A percentile compares a stretch with the other conserved stretches of the same genome.
These are phyloP conservation scores for Tolypocladium album DNA, from an alignment of 2,329 filamentous ascomycete genomes.

Conservation along the genomic window DNA sequence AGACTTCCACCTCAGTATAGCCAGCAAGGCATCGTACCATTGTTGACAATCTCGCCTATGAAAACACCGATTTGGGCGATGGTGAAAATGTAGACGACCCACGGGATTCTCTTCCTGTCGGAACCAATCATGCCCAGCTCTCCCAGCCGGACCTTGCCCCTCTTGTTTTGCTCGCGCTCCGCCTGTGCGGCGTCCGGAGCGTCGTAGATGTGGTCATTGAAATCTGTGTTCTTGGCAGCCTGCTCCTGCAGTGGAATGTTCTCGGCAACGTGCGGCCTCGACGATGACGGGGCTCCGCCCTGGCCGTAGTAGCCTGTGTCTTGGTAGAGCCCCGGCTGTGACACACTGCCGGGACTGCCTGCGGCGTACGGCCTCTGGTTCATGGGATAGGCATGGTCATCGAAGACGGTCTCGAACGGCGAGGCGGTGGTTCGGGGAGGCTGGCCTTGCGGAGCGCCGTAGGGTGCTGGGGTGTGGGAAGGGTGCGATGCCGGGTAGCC, in stretches of 20 bases:
- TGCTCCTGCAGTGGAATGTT: constrained; percentile 48
- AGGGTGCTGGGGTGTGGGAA: constrained; percentile 8
- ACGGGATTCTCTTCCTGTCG: constrained; percentile 52
- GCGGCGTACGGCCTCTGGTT: constrained; percentile 25
- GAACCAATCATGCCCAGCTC: constrained; percentile 50
- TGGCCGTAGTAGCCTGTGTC: constrained; percentile 49
- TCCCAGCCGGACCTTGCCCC: constrained; percentile 40
- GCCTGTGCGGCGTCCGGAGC: constrained; percentile 24
- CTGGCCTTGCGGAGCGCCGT: constrained; percentile 20
- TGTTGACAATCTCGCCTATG: constrained; percentile 76
- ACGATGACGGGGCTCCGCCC: constrained; percentile 19
- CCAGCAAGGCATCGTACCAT: constrained; percentile 45
- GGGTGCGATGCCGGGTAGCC: constrained; percentile 6
- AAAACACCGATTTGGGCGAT: constrained; percentile 74
- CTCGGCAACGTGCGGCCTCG: constrained; percentile 32
- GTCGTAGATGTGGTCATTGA: constrained; percentile 53
- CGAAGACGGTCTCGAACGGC: constrained; percentile 57
- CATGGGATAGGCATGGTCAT: constrained; percentile 55
- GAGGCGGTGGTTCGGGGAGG: constrained; percentile 29
- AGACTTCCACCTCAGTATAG: neutral
- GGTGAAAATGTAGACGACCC: constrained; percentile 74
- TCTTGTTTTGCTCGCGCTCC: constrained; percentile 18
- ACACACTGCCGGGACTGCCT: constrained; percentile 28
- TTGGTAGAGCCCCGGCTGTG: constrained; percentile 25
- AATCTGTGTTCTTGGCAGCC: constrained; percentile 27